These are phyloP conservation scores for Cephaloascus albidus DNA, from an alignment of 805 yeast genomes.

Conservation along the genomic window DNA sequence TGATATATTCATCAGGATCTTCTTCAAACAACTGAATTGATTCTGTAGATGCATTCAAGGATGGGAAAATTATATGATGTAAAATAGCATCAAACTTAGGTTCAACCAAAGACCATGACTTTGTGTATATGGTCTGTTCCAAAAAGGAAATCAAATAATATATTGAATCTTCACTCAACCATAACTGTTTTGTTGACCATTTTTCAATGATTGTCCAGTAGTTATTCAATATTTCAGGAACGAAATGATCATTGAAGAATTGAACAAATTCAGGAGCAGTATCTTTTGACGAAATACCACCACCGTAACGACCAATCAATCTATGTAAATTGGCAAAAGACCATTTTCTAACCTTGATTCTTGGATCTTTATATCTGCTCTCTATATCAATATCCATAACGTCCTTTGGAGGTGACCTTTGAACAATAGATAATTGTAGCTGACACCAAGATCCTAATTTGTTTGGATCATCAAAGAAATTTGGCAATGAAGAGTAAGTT, in stretches of 20 bases:
- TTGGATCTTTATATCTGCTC: constrained; percentile 25
- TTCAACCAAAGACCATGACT: constrained; percentile 24
- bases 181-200: constrained; percentile 26
- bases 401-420: constrained; percentile 25
- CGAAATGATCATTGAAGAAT: constrained; percentile 23
- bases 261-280: constrained; percentile 18
- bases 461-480: constrained; percentile 22
- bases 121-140: constrained; percentile 30
- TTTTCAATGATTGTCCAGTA: constrained; percentile 32
- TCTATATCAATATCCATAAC: constrained; percentile 24
- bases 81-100: constrained; percentile 30
- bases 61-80: constrained; percentile 29
- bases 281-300: constrained; percentile 26
- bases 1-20: constrained; percentile 34
- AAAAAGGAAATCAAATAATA: constrained; percentile 33
- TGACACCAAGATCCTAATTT: constrained; percentile 33
- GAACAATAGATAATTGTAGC: constrained; percentile 24
- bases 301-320: constrained; percentile 32
- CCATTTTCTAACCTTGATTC: constrained; percentile 34
- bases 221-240: constrained; percentile 30
- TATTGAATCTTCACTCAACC: constrained; percentile 30
- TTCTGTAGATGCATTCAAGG: constrained; percentile 25
- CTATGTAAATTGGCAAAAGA: constrained; percentile 32
- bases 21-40: constrained; percentile 33
- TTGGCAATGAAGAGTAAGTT: constrained; percentile 26